Conservation (phyloP, 2,329 filamentous ascomycete species). For the Diaporthe aspalathi region DNA sequence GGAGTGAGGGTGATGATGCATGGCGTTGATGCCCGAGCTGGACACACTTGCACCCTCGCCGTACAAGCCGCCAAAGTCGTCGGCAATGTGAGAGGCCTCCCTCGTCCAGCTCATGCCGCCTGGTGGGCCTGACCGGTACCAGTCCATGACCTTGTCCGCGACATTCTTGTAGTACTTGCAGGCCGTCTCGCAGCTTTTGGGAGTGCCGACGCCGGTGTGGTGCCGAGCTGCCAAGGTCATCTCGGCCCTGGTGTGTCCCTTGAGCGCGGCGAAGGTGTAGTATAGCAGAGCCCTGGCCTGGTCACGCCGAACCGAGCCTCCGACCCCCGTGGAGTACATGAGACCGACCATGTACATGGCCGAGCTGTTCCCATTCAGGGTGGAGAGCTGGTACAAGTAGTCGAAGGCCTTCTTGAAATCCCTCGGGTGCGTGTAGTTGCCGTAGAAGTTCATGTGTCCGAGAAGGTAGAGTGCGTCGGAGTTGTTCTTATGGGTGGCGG, state of each 20-base stretch:
- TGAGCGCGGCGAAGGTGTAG: conserved; percentile 91
- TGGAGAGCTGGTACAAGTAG: conserved; percentile 83
- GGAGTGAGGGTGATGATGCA: conserved; percentile 77
- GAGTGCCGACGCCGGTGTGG: conserved; percentile 84
- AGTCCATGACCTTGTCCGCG: conserved; percentile 90
- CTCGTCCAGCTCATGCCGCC: conserved; percentile 82
- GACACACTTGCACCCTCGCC: conserved; percentile 93
- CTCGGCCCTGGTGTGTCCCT: conserved; percentile 84
- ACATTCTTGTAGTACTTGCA: conserved; percentile 92
- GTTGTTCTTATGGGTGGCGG: conserved; percentile 67
- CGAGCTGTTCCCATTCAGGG: conserved; percentile 84
- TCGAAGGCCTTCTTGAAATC: conserved; percentile 84
- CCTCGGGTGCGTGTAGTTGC: conserved; percentile 88
- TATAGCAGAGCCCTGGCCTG: conserved; percentile 94
- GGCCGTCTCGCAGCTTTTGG: conserved; percentile 86
- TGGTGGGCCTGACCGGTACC: conserved; percentile 89
- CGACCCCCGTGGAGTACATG: conserved; percentile 94
- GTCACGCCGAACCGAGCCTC: conserved; percentile 81
- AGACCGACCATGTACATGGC: conserved; percentile 96
- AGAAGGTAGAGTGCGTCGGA: conserved; percentile 90
- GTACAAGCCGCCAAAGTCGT: conserved; percentile 92
- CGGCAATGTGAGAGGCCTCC: conserved; percentile 87
- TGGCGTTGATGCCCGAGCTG: conserved; percentile 86
- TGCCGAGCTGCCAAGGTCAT: conserved; percentile 94
- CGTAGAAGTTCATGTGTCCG: conserved; percentile 96